These are phyloP conservation scores for Furcasterigmium furcatum DNA, from an alignment of 2,329 filamentous ascomycete species.

Conservation along the genomic window DNA sequence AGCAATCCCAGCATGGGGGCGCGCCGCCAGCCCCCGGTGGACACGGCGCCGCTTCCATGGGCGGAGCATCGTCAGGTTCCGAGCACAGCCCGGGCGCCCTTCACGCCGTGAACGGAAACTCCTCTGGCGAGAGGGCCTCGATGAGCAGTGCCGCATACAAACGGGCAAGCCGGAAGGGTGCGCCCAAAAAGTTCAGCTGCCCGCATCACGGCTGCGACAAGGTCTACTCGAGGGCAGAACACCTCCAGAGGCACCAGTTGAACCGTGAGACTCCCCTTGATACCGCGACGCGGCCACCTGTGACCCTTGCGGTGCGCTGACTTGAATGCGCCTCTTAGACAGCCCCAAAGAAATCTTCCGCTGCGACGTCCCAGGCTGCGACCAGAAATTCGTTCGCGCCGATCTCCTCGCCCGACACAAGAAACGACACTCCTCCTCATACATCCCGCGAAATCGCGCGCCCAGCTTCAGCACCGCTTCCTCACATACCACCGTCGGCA, in stretches of 20 bases:
- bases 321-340: constrained; percentile 43
- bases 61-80: not conserved
- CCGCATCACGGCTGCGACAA: constrained; percentile 72
- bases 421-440: constrained; percentile 59
- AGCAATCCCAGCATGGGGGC: constrained; percentile 1
- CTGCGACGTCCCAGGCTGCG: constrained; percentile 73
- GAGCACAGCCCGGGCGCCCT: constrained; percentile 4
- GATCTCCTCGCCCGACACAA: constrained; percentile 70
- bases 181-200: constrained; percentile 56
- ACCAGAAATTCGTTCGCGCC: constrained; percentile 73
- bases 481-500: not conserved
- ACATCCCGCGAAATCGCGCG: constrained; percentile 46
- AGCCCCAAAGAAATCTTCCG: constrained; percentile 75
- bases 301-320: constrained; percentile 10
- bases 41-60: not conserved
- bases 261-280: constrained; percentile 49
- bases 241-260: constrained; percentile 77
- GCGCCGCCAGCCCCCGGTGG: not conserved
- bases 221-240: constrained; percentile 76
- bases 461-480: constrained; percentile 37
- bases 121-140: constrained; percentile 6
- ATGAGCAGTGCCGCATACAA: constrained; percentile 32
- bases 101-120: constrained; percentile 4
- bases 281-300: no score
- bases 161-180: constrained; percentile 49